Evolutionary conservation across 805 yeast species (phyloP), one percentile per base, ranked within the genome.

Genomic region (Candida taoyuanica): DNA sequence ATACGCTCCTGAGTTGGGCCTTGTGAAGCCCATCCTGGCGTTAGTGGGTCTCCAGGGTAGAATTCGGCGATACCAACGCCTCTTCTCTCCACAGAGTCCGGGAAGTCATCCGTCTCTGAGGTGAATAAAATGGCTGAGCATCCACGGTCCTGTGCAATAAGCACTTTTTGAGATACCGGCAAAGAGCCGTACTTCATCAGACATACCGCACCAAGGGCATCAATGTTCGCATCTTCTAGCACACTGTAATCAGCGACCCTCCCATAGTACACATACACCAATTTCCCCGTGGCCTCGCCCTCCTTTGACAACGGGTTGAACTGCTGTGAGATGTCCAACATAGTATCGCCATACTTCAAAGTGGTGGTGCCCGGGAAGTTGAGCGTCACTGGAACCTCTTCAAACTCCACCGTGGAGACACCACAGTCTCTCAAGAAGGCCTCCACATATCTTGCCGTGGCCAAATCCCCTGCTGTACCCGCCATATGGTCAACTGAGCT

Each of bases 391-490:
- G 67, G 67, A 37, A 77, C 59, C 37, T 70, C 73, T 26, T 67
- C 63, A 33, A 75, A 71, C 30, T 76, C 78, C 5, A 76, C 70
- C 3, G 60, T 42, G 20, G 64, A 62, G 16, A 88, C 44, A 2
- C 85, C 84, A 45, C 78, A 75, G 36, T 76, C 71, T 17, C 60
- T 56, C 60, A 84, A 76, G 34, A 74, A 73, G 17, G 72, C 73
- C 43, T 75, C 68, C 13, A 89, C 66, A 55, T 81, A 87, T 41
- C 72, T 68, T 2, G 87, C 80, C 26, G 88, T 62, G 0, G 91
- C 73, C 42, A 77, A 60, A 58, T 87, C 96, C 15, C 95, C 98
- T 13, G 77, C 74, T 3, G 97, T 81, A 3, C 98, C 98, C 0
- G 96, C 78, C 47, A 82, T 61, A 56, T 88, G 97, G 3, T 79